These are phyloP conservation scores for Ramalina peruviana DNA, from an alignment of 495 filamentous ascomycete genomes.

Conservation along the genomic window DNA sequence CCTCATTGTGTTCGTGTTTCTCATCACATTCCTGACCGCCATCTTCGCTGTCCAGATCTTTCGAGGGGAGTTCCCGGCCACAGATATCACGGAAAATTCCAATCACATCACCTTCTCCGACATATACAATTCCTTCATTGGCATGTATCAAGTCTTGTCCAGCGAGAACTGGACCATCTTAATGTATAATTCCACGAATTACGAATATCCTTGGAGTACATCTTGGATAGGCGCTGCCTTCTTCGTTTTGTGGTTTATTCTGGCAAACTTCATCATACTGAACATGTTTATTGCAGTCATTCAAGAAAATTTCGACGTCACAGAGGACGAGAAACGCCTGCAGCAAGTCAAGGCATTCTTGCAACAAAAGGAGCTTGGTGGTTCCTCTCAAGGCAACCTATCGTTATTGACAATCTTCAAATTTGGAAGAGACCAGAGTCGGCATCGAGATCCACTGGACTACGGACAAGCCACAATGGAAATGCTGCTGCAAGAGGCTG, in stretches of 20 bases:
- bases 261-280: slow-evolving; percentile 89
- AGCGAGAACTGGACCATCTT: slow-evolving; percentile 92
- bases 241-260: slow-evolving; percentile 87
- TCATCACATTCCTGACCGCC: slow-evolving; percentile 84
- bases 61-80: slow-evolving; percentile 60
- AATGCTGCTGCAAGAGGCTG: slow-evolving; percentile 89
- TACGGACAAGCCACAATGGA: slow-evolving; percentile 80
- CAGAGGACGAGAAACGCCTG: slow-evolving; percentile 92
- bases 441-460: slow-evolving; percentile 69
- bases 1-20: slow-evolving; percentile 87
- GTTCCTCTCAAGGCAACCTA: slow-evolving; percentile 51
- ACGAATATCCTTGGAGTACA: slow-evolving; percentile 45
- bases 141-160: slow-evolving; percentile 97
- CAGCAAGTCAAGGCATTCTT: slow-evolving; percentile 92
- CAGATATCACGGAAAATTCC: slow-evolving; percentile 38
- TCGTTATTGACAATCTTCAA: slow-evolving; percentile 81
- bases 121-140: slow-evolving; percentile 89
- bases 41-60: slow-evolving; percentile 93
- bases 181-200: slow-evolving; percentile 66
- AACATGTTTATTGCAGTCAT: slow-evolving; percentile 99
- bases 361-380: slow-evolving; percentile 74
- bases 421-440: slow-evolving; percentile 48
- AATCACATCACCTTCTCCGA: slow-evolving; percentile 67
- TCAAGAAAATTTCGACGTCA: slow-evolving; percentile 99
- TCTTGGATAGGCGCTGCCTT: slow-evolving; percentile 94